Percentiles rank a stretch among this genome's conserved stretches.
Conservation (phyloP, 2,329 filamentous ascomycete genomes). For the Aspergillus puulaauensis region DNA sequence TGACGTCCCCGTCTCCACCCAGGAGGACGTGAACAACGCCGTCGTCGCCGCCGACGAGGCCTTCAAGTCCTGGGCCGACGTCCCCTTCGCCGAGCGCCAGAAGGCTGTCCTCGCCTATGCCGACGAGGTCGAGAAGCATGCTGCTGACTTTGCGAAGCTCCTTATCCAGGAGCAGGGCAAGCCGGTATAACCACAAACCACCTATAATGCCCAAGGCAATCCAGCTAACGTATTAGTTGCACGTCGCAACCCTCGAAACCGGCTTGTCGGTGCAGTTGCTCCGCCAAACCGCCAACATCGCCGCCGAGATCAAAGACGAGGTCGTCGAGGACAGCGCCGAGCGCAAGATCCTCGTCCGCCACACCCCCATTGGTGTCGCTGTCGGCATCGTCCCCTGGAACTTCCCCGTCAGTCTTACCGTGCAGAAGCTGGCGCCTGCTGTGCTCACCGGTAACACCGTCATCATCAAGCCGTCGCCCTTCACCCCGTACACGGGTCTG, state of each 20-base stretch:
- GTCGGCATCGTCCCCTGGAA: slow-evolving; percentile 64
- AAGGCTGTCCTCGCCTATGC: slow-evolving; percentile 33
- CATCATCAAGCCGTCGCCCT: slow-evolving; percentile 54
- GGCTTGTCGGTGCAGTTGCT: slow-evolving; percentile 21
- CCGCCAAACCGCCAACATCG: slow-evolving; percentile 15
- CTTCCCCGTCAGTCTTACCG: slow-evolving; percentile 44
- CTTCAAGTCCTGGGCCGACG: slow-evolving; percentile 48
- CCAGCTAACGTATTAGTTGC: slow-evolving; percentile 8
- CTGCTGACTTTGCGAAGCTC: slow-evolving; percentile 36
- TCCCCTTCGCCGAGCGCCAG: slow-evolving; percentile 32
- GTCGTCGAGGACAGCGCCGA: slow-evolving; percentile 50
- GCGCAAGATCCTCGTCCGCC: slow-evolving; percentile 32
- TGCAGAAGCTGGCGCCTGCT: slow-evolving; percentile 52
- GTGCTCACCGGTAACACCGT: slow-evolving; percentile 54
- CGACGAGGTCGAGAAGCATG: slow-evolving; percentile 34
- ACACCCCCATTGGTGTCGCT: slow-evolving; percentile 41
- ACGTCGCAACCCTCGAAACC: slow-evolving; percentile 28
- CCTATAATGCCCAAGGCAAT: too few relatives aligned
- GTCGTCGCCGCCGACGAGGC: slow-evolving; percentile 51
- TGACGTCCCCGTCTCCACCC: slow-evolving; percentile 52
- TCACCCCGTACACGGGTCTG: slow-evolving; percentile 55
- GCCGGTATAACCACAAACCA: slow-evolving; percentile 15
- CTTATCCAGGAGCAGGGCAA: slow-evolving; percentile 47
- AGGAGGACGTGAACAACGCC: slow-evolving; percentile 52
- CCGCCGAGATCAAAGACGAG: slow-evolving; percentile 33